Evolutionary conservation across 2,329 filamentous ascomycete species (phyloP), one percentile per base, ranked within the genome.

Genomic region (Bertia moriformis): DNA sequence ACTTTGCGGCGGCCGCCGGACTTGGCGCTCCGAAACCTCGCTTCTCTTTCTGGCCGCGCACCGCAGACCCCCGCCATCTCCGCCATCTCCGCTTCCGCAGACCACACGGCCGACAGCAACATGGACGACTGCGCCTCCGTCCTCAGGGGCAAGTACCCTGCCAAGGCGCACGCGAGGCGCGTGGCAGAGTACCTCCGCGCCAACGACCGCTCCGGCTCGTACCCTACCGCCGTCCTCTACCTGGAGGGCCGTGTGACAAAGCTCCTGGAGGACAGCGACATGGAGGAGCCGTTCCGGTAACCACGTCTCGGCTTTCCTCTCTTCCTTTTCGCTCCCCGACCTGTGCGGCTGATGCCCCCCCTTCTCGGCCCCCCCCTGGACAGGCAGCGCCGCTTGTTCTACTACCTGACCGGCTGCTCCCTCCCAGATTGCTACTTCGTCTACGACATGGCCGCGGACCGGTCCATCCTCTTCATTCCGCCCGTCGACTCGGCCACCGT

Each of bases 301-400:
- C 48, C 32, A 40, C 40, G 22, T 10, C 20, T 24, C 18, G 18
- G 18, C 17, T 12, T 17, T 19, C 27, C 32, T n/a, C n/a, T 22
- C 45, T 38, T 39, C 29, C 12, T 40, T 22, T 17, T 39, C 14
- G 24, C 4, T 7, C 37, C 17, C 22, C 22, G 4, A 27, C 20
- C 38, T n/a, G 14, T 14, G 15, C 18, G 40, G 32, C 14, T 39
- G 19, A 37, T 18, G 4, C 17, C 12, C 5, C n/a, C n/a, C n/a
- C n/a, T n/a, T n/a, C n/a, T n/a, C n/a, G n/a, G n/a, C n/a, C n/a
- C n/a, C n/a, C 19, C 38, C 29, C 43, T 40, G 19, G 17, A 19
- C 48, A 87, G 85, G 46, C 88, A 95, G 61, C 83, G 88, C 45
- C 80, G 91, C 41, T 84, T 78, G 58, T 98, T 98, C 65, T 95